Evolutionary conservation across 352 stramenopile species (phyloP), one percentile per base, ranked within the genome.

Genomic region (Aphanomyces euteiches): DNA sequence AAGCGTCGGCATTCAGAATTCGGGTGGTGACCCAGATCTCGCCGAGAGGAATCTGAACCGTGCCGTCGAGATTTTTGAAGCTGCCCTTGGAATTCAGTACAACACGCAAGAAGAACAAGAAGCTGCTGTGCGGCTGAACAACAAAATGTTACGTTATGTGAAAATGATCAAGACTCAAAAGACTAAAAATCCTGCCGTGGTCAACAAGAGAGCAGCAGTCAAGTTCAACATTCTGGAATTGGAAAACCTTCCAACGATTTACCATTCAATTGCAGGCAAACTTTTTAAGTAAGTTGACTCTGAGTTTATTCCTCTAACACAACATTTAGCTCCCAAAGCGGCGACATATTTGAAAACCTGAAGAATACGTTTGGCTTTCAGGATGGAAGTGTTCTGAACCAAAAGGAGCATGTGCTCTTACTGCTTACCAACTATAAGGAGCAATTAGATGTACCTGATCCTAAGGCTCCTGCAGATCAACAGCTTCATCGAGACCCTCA

Each of bases 351-450:
- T 67, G 88, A 96, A 61, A 87, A 90, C 69, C 74, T 97, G 40
- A 90, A 90, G 28, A 92, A 90, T 68, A 92, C 92, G 70, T 97
- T 97, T 75, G 92, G 91, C 38, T 98, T 98, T 76, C 92, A 98
- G 75, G 82, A 90, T 47, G 72, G 78, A 56, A 90, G 82, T 67
- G 74, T 72, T 37, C 19, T 73, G 39, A 81, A 82, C 68, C 77
- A 80, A 64, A 78, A 75, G 45, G 79, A 82, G 47, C 75, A 85
- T 75, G 48, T 83, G 48, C 73, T 79, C 7, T 67, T 83, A 67
- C 48, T 83, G 15, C 54, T 83, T 45, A 81, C 74, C 56, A 81
- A 83, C 61, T 80, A 77, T 28, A 81, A 83, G 47, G 76, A 83
- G 61, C 76, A 81, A 50, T 68, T 72, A 19, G 78, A 80, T 36